phyloP scores from a whole-genome alignment of 495 filamentous ascomycete species.

The Aspergillus bridgeri region DNA sequence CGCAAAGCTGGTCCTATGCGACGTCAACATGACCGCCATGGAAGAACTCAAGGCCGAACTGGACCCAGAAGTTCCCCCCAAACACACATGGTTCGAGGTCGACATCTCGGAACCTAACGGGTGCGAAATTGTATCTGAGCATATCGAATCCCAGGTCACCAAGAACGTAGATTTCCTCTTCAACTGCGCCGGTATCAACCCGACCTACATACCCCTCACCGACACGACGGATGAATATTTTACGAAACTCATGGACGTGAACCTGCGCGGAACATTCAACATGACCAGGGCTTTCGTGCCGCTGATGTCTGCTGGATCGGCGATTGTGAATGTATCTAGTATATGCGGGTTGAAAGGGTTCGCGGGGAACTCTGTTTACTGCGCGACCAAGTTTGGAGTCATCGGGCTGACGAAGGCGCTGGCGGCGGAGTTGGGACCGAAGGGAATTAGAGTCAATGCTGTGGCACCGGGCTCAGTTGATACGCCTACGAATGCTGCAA shows the following conservation, averaged over 20 bases:
- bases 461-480: conserved; percentile 50
- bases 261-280: conserved; percentile 15
- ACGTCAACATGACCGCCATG: conserved; percentile 34
- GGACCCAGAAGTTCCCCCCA: neutral
- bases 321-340: conserved; percentile 45
- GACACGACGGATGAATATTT: conserved; percentile 19
- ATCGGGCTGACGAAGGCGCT: conserved; percentile 55
- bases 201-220: conserved; percentile 40
- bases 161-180: conserved; percentile 43
- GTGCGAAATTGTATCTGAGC: conserved; percentile 5
- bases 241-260: conserved; percentile 12
- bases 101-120: no score
- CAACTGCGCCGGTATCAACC: conserved; percentile 53
- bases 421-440: conserved; percentile 51
- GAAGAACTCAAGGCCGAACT: conserved; percentile 16
- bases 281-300: conserved; percentile 12
- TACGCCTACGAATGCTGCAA: conserved; percentile 37
- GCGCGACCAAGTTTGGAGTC: conserved; percentile 51
- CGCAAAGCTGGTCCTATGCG: conserved; percentile 43
- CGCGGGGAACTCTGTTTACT: conserved; percentile 44
- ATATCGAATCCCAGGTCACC: no score
- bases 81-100: conserved; percentile 27
- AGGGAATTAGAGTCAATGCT: conserved; percentile 51
- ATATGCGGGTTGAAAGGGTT: conserved; percentile 37
- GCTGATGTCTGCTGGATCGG: conserved; percentile 6